These are phyloP conservation scores for Volvox africanus DNA, from an alignment of 139 green algal species.

Conservation along the genomic window DNA sequence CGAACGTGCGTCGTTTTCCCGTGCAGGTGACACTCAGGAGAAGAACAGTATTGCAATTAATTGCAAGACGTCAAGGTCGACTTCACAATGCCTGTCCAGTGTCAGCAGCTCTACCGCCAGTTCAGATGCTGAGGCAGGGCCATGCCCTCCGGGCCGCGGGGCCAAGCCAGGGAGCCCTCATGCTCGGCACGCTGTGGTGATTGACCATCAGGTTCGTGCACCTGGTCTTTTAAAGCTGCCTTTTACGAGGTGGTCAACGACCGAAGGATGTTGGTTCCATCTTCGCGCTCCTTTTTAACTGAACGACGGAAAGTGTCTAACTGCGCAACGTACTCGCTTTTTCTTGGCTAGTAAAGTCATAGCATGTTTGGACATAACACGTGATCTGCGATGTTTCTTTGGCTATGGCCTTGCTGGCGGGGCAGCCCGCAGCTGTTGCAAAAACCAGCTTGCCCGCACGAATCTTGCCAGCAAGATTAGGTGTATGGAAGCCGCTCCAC, in stretches of 20 bases:
- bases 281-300: background rate
- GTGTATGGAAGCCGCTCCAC: background rate
- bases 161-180: background rate
- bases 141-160: background rate
- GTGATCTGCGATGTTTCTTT: background rate
- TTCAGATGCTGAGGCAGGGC: background rate
- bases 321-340: background rate
- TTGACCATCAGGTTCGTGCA: slow-evolving; percentile 19
- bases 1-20: background rate
- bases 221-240: background rate
- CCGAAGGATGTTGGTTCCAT: background rate
- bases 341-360: background rate
- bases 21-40: background rate
- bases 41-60: background rate
- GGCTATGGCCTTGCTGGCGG: too few relatives aligned
- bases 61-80: background rate
- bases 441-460: background rate
- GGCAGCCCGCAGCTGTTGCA: too few relatives aligned
- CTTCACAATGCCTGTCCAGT: background rate
- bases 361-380: background rate
- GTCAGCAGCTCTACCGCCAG: background rate
- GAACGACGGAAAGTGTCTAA: background rate
- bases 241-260: background rate
- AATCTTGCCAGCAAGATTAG: background rate
- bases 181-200: slow-evolving; percentile 20